A percentile compares a stretch with the other conserved stretches of the same genome.
Evolutionary conservation across 495 filamentous ascomycete genomes (phyloP).

Genomic region (Hyaloscypha finlandica): DNA sequence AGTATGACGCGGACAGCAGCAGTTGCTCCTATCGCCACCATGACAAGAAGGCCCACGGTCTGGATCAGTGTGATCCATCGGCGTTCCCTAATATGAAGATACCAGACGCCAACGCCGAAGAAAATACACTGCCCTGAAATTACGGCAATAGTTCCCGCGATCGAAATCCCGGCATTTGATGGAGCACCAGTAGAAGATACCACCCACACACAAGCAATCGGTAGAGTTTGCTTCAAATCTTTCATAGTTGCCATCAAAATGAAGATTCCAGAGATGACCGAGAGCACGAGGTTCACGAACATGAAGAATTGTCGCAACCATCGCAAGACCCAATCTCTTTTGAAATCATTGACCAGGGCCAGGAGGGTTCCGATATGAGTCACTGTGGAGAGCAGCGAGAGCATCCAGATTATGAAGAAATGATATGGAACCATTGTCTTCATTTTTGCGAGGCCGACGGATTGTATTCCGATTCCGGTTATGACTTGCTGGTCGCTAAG

Average conservation of each 20-base stretch:
- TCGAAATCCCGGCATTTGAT: constrained; percentile 42
- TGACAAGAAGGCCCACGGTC: constrained; percentile 46
- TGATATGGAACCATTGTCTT: constrained; percentile 57
- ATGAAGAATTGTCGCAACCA: constrained; percentile 62
- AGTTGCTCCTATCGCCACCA: constrained; percentile 49
- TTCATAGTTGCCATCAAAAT: constrained; percentile 48
- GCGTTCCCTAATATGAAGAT: constrained; percentile 49
- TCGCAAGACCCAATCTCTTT: constrained; percentile 59
- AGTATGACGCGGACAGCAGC: constrained; percentile 51
- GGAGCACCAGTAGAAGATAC: constrained; percentile 24
- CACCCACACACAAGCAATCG: constrained; percentile 55
- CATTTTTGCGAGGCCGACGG: constrained; percentile 52
- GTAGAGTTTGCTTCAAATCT: constrained; percentile 46
- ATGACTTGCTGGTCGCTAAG: constrained; percentile 64
- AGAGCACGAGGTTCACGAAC: constrained; percentile 57
- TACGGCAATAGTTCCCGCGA: constrained; percentile 53
- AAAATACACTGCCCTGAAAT: constrained; percentile 51
- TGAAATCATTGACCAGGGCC: constrained; percentile 59
- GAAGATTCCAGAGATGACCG: constrained; percentile 49
- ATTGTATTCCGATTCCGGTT: constrained; percentile 59
- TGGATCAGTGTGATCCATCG: constrained; percentile 50
- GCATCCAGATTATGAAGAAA: constrained; percentile 65
- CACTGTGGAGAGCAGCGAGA: constrained; percentile 57
- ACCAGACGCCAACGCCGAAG: constrained; percentile 56
- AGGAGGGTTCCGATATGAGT: constrained; percentile 58